A percentile compares a stretch with the other conserved stretches of the same genome.
Conservation (phyloP, 192 early-diverging fungal genomes). For the Rhizoclosmatium globosum region DNA sequence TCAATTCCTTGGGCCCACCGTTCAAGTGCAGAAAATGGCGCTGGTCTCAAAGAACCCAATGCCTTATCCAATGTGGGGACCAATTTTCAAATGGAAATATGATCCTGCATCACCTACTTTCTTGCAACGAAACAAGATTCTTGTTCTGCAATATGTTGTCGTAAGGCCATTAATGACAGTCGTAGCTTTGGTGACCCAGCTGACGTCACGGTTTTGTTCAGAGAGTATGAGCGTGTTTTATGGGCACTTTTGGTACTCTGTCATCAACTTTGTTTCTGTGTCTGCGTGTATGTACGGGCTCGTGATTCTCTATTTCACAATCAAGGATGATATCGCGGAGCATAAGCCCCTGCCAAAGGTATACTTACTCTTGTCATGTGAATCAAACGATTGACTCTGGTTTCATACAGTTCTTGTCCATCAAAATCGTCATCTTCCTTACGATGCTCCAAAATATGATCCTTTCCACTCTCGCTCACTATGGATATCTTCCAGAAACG, state of each 20-base stretch:
- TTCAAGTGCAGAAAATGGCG: conserved; percentile 48
- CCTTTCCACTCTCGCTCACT: conserved; percentile 59
- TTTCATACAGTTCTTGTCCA: conserved; percentile 30
- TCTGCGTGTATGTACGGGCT: conserved; percentile 74
- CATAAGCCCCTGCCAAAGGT: conserved; percentile 43
- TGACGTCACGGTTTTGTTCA: conserved; percentile 63
- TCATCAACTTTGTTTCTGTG: conserved; percentile 71
- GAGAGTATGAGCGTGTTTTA: conserved; percentile 66
- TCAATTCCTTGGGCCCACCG: conserved; percentile 65
- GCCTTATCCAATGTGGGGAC: conserved; percentile 55
- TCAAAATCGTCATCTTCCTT: conserved; percentile 62
- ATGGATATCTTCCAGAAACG: conserved; percentile 49
- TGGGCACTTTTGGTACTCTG: conserved; percentile 70
- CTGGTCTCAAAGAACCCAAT: conserved; percentile 50
- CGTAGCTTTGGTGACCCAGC: conserved; percentile 66
- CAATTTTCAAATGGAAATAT: conserved; percentile 60
- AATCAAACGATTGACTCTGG: not conserved
- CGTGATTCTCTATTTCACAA: conserved; percentile 66
- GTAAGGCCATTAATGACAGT: conserved; percentile 68
- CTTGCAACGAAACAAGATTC: conserved; percentile 64
- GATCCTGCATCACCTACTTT: conserved; percentile 66
- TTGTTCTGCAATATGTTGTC: conserved; percentile 75
- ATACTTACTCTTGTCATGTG: not conserved
- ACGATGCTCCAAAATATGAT: conserved; percentile 65
- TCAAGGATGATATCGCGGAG: conserved; percentile 53